Evolutionary conservation across 2,329 filamentous ascomycete species (phyloP), one percentile per base, ranked within the genome.

Genomic region (Penicillium sp.): DNA sequence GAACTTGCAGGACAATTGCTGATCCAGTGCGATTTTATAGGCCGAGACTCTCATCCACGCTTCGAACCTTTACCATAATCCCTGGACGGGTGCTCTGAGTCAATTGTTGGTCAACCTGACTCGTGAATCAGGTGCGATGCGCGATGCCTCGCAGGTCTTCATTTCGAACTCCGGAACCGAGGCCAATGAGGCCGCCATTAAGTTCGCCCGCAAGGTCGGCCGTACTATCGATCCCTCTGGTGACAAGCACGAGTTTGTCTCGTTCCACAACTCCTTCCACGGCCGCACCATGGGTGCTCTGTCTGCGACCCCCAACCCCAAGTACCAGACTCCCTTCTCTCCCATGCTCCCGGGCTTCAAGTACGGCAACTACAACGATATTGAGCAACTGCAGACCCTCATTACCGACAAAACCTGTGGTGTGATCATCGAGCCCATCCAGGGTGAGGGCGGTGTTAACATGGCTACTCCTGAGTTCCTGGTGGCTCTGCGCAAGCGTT

Each of bases 31-130:
- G 37, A 25, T 23, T 23, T 11, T 48, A 33, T 52, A 75, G 85
- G 82, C 87, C 27, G 81, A 88, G 68, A 92, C 87, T 7, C 84
- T 99, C 48, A 83, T 97, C 54, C 94, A 99, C 75, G 89, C 90
- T 45, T 97, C 92, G 11, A 99, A 99, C 74, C 84, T 99, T 20
- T 99, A 97, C 82, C 89, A 97, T 77, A 99, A 97, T 76, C 88
- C 89, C 2, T 97, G 94, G 90, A 97, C 90, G 1, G 93, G 93
- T 29, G 86, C 88, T 2, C 85, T 99, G 50, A 96, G 91, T 59
- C 87, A 94, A 73, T 80, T 92, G 23, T 82, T 99, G 23, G 85
- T 99, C 31, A 84, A 93, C 66, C 87, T 88, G 74, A 99, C 94
- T 0, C 75, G 83, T 51, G 85, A 88, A 66, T 87, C 89, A 0